phyloP scores from a whole-genome alignment of 345 rosid species.

The Trapa bicornis region DNA sequence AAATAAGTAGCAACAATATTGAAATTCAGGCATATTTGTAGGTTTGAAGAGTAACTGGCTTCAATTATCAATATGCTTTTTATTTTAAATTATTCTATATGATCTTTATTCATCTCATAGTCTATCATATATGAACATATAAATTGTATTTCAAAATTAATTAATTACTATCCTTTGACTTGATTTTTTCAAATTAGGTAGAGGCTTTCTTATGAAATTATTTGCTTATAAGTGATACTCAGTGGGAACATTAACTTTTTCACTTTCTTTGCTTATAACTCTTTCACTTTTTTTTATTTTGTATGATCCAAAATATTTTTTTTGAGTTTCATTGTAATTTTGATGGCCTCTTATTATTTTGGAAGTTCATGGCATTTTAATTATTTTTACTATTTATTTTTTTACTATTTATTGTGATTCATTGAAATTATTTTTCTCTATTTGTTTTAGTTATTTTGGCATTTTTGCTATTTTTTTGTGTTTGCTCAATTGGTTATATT shows the following conservation, averaged over 20 bases:
- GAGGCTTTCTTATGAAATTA: neutral
- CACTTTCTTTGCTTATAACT: neutral
- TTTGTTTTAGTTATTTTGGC: no score
- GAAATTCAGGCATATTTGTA: slow-evolving; percentile 59
- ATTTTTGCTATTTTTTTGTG: no score
- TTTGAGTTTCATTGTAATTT: no score
- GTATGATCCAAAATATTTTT: no score
- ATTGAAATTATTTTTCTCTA: no score
- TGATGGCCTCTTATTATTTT: no score
- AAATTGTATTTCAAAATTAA: neutral
- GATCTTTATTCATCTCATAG: neutral
- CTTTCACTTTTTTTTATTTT: no score
- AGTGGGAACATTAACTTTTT: neutral
- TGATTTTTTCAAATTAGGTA: neutral
- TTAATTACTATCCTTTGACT: neutral
- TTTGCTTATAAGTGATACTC: neutral
- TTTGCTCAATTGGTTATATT: no score
- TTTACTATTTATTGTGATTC: no score
- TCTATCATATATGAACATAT: neutral
- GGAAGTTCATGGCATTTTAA: no score
- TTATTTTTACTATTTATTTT: no score
- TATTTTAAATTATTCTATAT: neutral
- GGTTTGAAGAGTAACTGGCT: slow-evolving; percentile 24
- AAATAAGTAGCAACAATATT: slow-evolving; percentile 47
- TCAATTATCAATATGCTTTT: neutral